Evolutionary conservation across 2,329 filamentous ascomycete genomes (phyloP), one percentile per base, ranked within the genome.

Genomic region (Cryoendolithus antarcticus): DNA sequence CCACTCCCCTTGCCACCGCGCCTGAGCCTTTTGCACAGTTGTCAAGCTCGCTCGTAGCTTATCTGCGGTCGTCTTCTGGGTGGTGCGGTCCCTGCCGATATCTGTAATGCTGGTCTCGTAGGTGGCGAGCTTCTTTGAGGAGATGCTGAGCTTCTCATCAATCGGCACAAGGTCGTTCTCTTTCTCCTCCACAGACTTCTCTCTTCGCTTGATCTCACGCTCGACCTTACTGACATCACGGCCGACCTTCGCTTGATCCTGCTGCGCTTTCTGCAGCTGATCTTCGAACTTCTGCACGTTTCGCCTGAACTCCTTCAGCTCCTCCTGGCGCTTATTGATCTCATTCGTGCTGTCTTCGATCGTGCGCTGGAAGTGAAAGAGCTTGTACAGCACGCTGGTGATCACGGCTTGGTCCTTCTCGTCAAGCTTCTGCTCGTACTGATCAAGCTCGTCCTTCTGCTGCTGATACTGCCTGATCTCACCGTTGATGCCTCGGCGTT

Each of bases 381-480:
- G 71, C 63, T 95, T 96, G 89, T 89, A 98, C 9, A 98, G 67
- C 28, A 93, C 88, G 49, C 96, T 89, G 1, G 82, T 88, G 40
- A 96, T 84, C 41, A 95, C 82, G 6, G 89, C 91, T 39, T 85
- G 75, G 57, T 98, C 89, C 36, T 85, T 79, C 59, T 96, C 86
- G 39, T 91, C 82, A 1, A 82, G 82, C 62, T 95, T 96, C 47
- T 76, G 79, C 56, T 93, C 83, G 57, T 89, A 98, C 51, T 81
- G 89, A 49, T 98, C 91, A 4, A 89, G 89, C 57, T 96, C 91
- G 49, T 79, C 80, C 65, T 96, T 96, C 62, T 96, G 89, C 59
- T 96, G 86, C 55, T 93, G 83, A 55, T 95, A 98, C 54, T 94
- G 86, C 59, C 91, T 94, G 59, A 98, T 93, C 62, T 98, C 91